Evolutionary conservation across 73 alveolate species (phyloP), one percentile per base, ranked within the genome.

Genomic region (Durusdinium trenchii): DNA sequence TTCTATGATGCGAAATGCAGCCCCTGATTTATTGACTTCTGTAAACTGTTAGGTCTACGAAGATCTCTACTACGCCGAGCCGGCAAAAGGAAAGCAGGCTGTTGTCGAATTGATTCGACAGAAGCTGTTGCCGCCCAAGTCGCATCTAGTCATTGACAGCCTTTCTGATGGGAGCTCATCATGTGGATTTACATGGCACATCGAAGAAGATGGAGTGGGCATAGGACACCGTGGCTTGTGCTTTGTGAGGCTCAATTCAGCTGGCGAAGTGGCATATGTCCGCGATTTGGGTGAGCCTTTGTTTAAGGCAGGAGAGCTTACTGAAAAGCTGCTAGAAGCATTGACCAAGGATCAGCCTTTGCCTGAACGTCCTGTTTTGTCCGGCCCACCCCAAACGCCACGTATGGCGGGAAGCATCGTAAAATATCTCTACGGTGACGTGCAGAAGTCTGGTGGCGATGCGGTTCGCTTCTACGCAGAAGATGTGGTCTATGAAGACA

Each of bases 271-370:
- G 75, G 81, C 64, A 16, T 94, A 94, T 42, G 99, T 94, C 35
- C 99, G 99, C 16, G 99, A 94, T 62, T 48, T 94, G 46, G 99
- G 94, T 23, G 99, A 94, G 36, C 99, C 99, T n/a, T 48, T 94
- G 60, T 94, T 94, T 60, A 94, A 94, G 71, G 99, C 99, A 26
- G 99, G 99, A 36, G 99, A 64, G 93, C 71, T 94, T 51, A 94
- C 99, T 6, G 99, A 94, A 84, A 81, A 94, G 84, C 83, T 94
- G 54, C 67, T 94, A 94, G 94, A 94, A 36, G 99, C 99, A 43
- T 35, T 94, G 67, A 94, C 99, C n/a, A 94, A 94, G 46, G 94
- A 84, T n/a, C 94, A 84, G 46, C 94, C 94, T 2, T 18, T 36
- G 20, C 94, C 94, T n/a, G 94, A 84, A n/a, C 28, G 94, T n/a